Evolutionary conservation across 2,329 filamentous ascomycete species (phyloP).

Genomic region (Fusarium metavorans): DNA sequence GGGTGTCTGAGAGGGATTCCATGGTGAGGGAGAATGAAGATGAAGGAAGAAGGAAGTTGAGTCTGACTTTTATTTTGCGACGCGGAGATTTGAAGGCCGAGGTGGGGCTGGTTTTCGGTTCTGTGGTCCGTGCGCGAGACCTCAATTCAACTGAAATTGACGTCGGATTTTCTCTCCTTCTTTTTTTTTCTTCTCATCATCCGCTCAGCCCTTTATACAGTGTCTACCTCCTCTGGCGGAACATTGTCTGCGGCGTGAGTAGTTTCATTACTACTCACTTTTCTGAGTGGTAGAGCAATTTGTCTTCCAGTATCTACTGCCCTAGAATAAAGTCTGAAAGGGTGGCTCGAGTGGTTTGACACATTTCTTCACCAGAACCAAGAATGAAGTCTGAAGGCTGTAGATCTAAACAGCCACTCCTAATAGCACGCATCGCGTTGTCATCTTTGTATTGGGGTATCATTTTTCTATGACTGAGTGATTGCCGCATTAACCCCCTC

Average conservation of each 20-base stretch:
- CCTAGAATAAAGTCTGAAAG: conserved; percentile 82
- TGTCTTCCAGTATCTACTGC: conserved; percentile 88
- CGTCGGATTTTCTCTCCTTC: conserved; percentile 44
- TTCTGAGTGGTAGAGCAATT: conserved; percentile 72
- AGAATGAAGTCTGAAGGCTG: not conserved
- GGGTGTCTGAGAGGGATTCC: conserved; percentile 79
- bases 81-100: conserved; percentile 32
- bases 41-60: conserved; percentile 20
- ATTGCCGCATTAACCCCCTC: conserved; percentile 51
- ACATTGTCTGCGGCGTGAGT: conserved; percentile 55
- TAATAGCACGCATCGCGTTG: not conserved
- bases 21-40: conserved; percentile 58
- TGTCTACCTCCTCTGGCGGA: conserved; percentile 45
- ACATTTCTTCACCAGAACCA: conserved; percentile 59
- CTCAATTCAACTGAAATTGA: conserved; percentile 6
- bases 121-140: conserved; percentile 40
- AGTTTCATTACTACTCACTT: conserved; percentile 64
- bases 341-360: conserved; percentile 86
- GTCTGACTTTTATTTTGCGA: conserved; percentile 25
- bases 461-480: conserved; percentile 44
- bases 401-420: not conserved
- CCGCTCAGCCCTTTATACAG: conserved; percentile 48
- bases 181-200: conserved; percentile 42
- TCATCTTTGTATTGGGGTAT: conserved; percentile 40
- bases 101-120: conserved; percentile 38